phyloP scores from a whole-genome alignment of 2,329 filamentous ascomycete genomes.

The Hypoxylon sp. region DNA sequence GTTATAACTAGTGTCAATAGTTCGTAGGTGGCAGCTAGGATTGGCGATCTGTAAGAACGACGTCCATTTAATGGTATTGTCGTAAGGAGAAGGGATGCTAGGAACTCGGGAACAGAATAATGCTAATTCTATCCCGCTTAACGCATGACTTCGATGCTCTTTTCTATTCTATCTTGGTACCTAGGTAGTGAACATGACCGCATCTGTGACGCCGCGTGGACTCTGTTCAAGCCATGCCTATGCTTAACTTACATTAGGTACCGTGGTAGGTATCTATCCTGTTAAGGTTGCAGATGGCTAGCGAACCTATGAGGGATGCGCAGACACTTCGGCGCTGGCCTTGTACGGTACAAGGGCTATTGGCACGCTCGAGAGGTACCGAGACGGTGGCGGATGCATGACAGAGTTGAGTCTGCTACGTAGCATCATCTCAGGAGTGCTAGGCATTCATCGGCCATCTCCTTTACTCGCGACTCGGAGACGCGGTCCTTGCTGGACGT shows the following conservation, averaged over 20 bases:
- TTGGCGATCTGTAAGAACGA: too few relatives aligned
- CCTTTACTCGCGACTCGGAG: slow-evolving; percentile 57
- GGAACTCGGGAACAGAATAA: too few relatives aligned
- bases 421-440: slow-evolving; percentile 44
- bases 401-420: neutral
- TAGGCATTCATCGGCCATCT: slow-evolving; percentile 57
- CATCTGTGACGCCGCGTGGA: neutral
- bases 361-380: neutral
- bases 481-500: slow-evolving; percentile 53
- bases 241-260: too few relatives aligned
- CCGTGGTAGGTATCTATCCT: too few relatives aligned
- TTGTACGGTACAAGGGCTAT: neutral
- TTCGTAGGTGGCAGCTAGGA: too few relatives aligned
- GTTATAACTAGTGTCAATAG: too few relatives aligned
- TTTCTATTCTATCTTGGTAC: too few relatives aligned
- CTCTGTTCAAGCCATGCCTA: neutral
- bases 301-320: neutral
- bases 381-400: too few relatives aligned
- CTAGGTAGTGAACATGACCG: neutral
- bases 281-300: neutral
- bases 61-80: too few relatives aligned
- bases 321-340: neutral
- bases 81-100: too few relatives aligned
- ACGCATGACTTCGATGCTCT: too few relatives aligned
- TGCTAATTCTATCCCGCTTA: too few relatives aligned